Evolutionary conservation across 164 flowering plant genomes (phyloP), one percentile per base, ranked within the genome.

Genomic region (Taxillus chinensis): DNA sequence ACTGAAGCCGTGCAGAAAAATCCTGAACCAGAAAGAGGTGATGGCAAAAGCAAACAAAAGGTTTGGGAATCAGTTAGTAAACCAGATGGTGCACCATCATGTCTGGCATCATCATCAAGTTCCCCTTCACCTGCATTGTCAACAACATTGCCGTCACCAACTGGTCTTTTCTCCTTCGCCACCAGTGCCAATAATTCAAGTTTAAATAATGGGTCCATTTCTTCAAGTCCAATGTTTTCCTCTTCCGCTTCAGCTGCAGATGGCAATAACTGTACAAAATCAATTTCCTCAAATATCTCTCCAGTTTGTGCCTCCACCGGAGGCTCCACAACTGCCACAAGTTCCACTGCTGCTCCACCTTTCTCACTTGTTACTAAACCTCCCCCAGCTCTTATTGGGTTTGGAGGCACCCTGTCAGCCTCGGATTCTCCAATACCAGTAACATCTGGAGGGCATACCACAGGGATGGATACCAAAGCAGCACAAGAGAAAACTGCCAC

Each of bases 201-300:
- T 57, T 55, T 57, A 16, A 70, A 52, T 58, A 81, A 78, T 68
- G 89, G 84, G 7, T 70, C 78, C 51, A 58, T 62, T 67, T 42
- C 72, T 65, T 43, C 83, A 46, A 68, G 65, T 41, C 50, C 75
- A 37, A 37, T 67, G 12, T 42, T 67, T n/a, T 69, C 70, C 4
- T 61, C 67, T 3, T 39, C 75, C 39, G 10, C 66, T 40, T 41
- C 73, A 27, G 9, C 49, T 42, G 49, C 65, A 17, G 49, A 64
- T 62, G 66, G 73, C 14, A 51, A 41, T 62, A 63, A 57, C 50
- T 51, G 40, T 48, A 38, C 53, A 12, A 61, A 57, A 62, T 67
- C 67, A 11, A 59, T 5, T 52, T 61, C 64, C 42, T 62, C 66
- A 39, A 68, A 39, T 52, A 64, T 62, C 59, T 16, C 70, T 53